These are phyloP conservation scores for Ophiognomonia clavigignenti-juglandacearum DNA, from an alignment of 2,329 filamentous ascomycete species.

Conservation along the genomic window DNA sequence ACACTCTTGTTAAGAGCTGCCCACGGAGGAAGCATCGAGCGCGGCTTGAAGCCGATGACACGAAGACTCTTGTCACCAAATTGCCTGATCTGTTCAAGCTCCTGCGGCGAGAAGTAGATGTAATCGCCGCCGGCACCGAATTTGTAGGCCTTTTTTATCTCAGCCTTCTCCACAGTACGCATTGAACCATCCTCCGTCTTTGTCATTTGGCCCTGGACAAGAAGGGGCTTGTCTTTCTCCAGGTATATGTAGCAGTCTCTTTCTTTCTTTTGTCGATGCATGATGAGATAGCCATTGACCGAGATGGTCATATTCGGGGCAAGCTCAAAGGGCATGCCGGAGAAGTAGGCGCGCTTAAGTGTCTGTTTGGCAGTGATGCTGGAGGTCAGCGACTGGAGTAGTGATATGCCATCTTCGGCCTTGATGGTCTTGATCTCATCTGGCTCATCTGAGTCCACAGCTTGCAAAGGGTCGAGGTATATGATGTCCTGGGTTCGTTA, in stretches of 20 bases:
- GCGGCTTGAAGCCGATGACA: constrained; percentile 89
- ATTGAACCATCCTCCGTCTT: constrained; percentile 74
- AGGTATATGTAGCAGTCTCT: constrained; percentile 85
- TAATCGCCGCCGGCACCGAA: constrained; percentile 92
- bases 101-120: constrained; percentile 78
- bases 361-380: constrained; percentile 89
- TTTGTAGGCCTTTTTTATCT: constrained; percentile 90
- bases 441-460: constrained; percentile 61
- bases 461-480: constrained; percentile 61
- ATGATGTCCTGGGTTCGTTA: constrained; percentile 67
- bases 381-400: constrained; percentile 75
- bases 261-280: constrained; percentile 77
- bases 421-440: constrained; percentile 58
- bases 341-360: constrained; percentile 80
- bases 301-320: constrained; percentile 81
- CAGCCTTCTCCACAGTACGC: constrained; percentile 69
- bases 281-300: constrained; percentile 86
- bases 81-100: constrained; percentile 70
- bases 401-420: constrained; percentile 68
- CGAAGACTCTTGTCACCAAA: constrained; percentile 81
- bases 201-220: constrained; percentile 69
- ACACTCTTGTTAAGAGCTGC: constrained; percentile 79
- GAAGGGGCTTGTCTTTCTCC: constrained; percentile 62
- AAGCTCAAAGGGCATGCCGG: constrained; percentile 80
- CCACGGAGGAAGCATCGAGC: constrained; percentile 72